These are phyloP conservation scores for Axilococcus clingmanii DNA, from an alignment of 139 green algal species.

Conservation along the genomic window DNA sequence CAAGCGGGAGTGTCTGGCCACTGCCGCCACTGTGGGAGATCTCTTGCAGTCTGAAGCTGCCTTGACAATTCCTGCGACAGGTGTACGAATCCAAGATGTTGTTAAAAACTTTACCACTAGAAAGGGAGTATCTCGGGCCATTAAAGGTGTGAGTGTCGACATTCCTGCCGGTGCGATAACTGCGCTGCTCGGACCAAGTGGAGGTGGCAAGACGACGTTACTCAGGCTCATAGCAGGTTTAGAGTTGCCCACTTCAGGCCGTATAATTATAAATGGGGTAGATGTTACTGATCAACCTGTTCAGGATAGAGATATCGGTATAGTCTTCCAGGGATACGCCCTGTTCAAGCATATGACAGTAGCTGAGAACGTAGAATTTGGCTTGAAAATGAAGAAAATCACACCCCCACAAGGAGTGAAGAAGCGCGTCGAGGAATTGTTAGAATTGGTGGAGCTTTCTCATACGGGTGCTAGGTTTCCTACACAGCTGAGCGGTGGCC, in stretches of 20 bases:
- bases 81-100: slow-evolving; percentile 43
- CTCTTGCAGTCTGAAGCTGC: too few relatives aligned
- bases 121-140: slow-evolving; percentile 47
- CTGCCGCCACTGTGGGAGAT: too few relatives aligned
- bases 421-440: slow-evolving; percentile 56
- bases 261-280: slow-evolving; percentile 64
- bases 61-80: neutral
- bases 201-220: slow-evolving; percentile 76
- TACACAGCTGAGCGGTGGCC: slow-evolving; percentile 58
- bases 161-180: slow-evolving; percentile 55
- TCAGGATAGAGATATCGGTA: slow-evolving; percentile 53
- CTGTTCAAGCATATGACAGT: slow-evolving; percentile 90
- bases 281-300: slow-evolving; percentile 36
- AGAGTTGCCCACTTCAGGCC: slow-evolving; percentile 51
- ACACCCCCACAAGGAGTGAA: slow-evolving; percentile 57
- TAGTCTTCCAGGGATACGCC: slow-evolving; percentile 86
- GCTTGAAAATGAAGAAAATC: slow-evolving; percentile 59
- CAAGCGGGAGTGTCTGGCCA: too few relatives aligned
- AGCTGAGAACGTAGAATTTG: slow-evolving; percentile 83
- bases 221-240: slow-evolving; percentile 75
- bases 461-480: slow-evolving; percentile 57
- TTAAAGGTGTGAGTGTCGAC: slow-evolving; percentile 54
- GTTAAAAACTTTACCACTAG: slow-evolving; percentile 59
- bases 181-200: slow-evolving; percentile 67
- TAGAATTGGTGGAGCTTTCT: slow-evolving; percentile 69